A percentile compares a stretch with the other conserved stretches of the same genome.
phyloP scores from a whole-genome alignment of 176 grass and related monocot genomes.

The Phragmites australis region DNA sequence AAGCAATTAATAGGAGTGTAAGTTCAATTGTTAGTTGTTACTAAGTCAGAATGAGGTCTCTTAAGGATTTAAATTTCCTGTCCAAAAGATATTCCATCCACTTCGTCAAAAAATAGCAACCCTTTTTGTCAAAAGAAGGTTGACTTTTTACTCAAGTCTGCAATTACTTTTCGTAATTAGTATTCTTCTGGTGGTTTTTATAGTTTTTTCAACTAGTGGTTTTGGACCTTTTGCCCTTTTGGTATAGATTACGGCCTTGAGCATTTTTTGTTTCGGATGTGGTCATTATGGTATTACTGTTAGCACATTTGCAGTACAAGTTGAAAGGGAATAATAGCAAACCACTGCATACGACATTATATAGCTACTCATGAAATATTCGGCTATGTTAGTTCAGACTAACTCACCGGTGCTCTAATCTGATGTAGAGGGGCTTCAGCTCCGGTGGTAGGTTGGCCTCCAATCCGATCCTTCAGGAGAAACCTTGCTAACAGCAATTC shows the following conservation, averaged over 20 bases:
- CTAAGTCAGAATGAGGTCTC: neutral
- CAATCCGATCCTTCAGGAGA: constrained; percentile 80
- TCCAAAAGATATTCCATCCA: neutral
- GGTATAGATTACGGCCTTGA: neutral
- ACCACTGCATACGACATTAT: neutral
- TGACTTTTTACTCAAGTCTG: constrained; percentile 10
- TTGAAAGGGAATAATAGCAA: neutral
- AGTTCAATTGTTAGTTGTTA: neutral
- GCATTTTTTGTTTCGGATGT: constrained; percentile 6
- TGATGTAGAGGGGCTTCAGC: constrained; percentile 53
- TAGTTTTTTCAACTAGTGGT: neutral
- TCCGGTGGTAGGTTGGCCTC: constrained; percentile 94
- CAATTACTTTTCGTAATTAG: neutral
- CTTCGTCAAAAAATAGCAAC: constrained; percentile 5
- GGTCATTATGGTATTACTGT: neutral
- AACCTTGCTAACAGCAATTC: constrained; percentile 72
- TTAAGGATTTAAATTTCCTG: neutral
- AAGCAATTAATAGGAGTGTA: neutral
- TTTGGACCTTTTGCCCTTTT: neutral
- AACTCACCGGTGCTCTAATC: constrained; percentile 40
- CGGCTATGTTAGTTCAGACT: neutral
- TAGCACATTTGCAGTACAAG: neutral
- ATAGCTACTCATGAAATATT: neutral
- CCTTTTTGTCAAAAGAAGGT: neutral
- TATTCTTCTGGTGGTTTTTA: neutral